These are phyloP conservation scores for Circinella minor DNA, from an alignment of 371 early-diverging fungal species.

Conservation along the genomic window DNA sequence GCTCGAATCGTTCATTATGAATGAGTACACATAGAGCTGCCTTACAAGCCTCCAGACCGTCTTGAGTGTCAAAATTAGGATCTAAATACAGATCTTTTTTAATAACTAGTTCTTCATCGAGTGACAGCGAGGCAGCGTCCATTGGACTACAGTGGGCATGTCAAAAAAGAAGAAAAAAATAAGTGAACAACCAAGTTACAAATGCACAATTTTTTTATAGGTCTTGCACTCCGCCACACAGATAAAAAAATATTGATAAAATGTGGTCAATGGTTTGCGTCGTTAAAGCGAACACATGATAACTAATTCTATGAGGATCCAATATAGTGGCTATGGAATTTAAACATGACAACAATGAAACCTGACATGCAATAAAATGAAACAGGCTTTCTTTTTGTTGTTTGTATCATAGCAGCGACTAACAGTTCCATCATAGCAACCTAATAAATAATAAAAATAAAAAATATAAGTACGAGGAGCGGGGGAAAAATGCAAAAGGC, in stretches of 20 bases:
- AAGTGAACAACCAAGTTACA: not conserved
- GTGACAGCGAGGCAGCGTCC: not conserved
- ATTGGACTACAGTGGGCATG: constrained; percentile 3
- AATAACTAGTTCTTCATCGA: not conserved
- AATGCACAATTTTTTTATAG: not conserved
- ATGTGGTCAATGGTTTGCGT: not conserved
- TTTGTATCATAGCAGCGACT: no score
- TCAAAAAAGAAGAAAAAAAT: constrained; percentile 1
- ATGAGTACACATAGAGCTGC: not conserved
- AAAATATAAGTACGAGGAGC: no score
- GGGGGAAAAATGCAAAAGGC: no score
- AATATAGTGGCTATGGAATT: no score
- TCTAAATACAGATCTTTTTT: constrained; percentile 3
- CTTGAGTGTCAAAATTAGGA: not conserved
- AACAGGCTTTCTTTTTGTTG: no score
- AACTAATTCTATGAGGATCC: no score
- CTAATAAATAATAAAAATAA: no score
- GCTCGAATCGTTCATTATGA: not conserved
- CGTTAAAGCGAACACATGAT: no score
- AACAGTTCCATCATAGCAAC: no score
- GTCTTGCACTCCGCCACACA: not conserved
- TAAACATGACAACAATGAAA: no score
- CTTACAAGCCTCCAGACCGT: not conserved
- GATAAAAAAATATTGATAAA: not conserved
- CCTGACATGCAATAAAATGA: no score